A percentile compares a stretch with the other conserved stretches of the same genome.
These are phyloP conservation scores for Herpetomonas samuelpessoai DNA, from an alignment of 208 protist genomes.

Conservation along the genomic window DNA sequence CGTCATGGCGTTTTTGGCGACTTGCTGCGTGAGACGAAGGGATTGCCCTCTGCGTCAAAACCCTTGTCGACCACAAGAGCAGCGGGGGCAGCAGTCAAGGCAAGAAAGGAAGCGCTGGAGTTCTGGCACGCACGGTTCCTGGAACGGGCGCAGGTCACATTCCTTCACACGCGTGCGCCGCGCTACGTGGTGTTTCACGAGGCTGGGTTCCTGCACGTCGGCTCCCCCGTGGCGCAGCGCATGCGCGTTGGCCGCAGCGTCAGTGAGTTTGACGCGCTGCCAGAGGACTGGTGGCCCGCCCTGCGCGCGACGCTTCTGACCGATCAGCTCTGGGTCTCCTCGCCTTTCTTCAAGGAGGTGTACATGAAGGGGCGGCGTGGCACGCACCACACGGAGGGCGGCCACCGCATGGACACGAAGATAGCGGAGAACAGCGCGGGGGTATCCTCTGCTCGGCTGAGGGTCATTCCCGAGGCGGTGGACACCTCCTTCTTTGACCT, in stretches of 20 bases:
- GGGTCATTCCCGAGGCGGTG: constrained; percentile 49
- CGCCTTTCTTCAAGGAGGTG: constrained; percentile 38
- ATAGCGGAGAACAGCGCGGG: constrained; percentile 12
- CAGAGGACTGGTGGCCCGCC: constrained; percentile 10
- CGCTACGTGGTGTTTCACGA: neutral
- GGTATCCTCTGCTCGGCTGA: constrained; percentile 23
- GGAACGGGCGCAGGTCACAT: constrained; percentile 8
- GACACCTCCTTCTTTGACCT: constrained; percentile 50
- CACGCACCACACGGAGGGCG: too few relatives aligned
- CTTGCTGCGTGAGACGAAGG: too few relatives aligned
- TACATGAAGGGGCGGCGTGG: too few relatives aligned
- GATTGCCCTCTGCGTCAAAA: too few relatives aligned
- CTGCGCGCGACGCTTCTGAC: neutral
- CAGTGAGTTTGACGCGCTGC: constrained; percentile 45
- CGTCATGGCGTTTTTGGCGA: neutral
- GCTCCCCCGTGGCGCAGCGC: neutral
- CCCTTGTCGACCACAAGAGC: too few relatives aligned
- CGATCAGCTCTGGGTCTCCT: constrained; percentile 57
- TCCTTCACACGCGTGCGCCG: constrained; percentile 22
- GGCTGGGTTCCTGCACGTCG: neutral
- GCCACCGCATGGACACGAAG: too few relatives aligned
- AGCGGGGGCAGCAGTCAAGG: too few relatives aligned
- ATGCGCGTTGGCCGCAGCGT: constrained; percentile 33
- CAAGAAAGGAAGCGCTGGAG: neutral
- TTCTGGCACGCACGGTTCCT: constrained; percentile 7